A percentile compares a stretch with the other conserved stretches of the same genome.
phyloP scores from a whole-genome alignment of 345 rosid species.

The Aquilaria malaccensis region DNA sequence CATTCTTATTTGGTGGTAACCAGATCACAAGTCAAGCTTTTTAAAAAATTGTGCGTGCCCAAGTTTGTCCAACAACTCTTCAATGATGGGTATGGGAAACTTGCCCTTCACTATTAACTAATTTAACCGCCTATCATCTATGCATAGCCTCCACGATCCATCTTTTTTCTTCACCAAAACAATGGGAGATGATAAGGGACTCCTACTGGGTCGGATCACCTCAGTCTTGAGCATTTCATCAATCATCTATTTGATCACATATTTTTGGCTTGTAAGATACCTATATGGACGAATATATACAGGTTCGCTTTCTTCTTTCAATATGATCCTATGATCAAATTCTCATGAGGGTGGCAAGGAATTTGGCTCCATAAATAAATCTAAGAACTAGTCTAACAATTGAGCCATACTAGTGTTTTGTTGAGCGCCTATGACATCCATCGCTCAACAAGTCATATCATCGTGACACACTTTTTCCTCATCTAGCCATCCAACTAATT shows the following conservation, averaged over 20 bases:
- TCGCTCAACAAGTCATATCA: too few relatives aligned
- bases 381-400: too few relatives aligned
- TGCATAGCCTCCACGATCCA: neutral
- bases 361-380: too few relatives aligned
- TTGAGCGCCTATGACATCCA: too few relatives aligned
- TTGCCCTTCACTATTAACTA: neutral
- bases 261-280: neutral
- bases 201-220: neutral
- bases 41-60: neutral
- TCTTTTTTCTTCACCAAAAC: neutral
- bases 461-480: too few relatives aligned
- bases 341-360: too few relatives aligned
- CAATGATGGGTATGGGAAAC: neutral
- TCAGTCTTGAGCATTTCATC: neutral
- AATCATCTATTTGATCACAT: neutral
- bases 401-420: too few relatives aligned
- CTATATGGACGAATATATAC: neutral
- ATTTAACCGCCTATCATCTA: neutral
- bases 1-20: neutral
- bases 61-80: neutral
- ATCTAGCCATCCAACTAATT: too few relatives aligned
- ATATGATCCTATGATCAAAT: too few relatives aligned
- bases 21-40: neutral
- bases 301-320: too few relatives aligned
- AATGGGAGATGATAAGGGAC: neutral